Percentiles rank a stretch among this genome's conserved stretches.
phyloP scores from a whole-genome alignment of 2,329 filamentous ascomycete genomes.

The Pleoardoris graminearum region DNA sequence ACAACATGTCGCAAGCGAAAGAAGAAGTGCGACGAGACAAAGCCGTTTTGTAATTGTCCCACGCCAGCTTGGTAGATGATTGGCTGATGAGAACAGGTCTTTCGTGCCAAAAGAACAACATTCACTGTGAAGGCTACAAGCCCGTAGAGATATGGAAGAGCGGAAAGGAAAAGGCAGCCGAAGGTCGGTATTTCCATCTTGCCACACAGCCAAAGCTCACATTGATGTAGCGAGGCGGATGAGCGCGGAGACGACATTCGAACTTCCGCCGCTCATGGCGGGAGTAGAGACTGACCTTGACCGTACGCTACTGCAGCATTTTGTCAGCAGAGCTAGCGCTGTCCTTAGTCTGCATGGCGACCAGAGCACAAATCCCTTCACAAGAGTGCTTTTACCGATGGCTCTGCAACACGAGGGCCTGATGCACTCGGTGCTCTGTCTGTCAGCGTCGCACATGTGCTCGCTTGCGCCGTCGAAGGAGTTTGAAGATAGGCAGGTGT shows the following conservation, averaged over 20 bases:
- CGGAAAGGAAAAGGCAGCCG: constrained; percentile 74
- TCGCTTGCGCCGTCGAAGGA: constrained; percentile 55
- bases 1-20: constrained; percentile 63
- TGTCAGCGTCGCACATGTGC: constrained; percentile 76
- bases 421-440: constrained; percentile 87
- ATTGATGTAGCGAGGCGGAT: constrained; percentile 35
- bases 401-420: constrained; percentile 77
- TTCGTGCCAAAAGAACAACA: constrained; percentile 92
- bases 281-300: constrained; percentile 82
- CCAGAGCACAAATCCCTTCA: constrained; percentile 76
- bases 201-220: constrained; percentile 19
- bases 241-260: constrained; percentile 46
- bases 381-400: constrained; percentile 79
- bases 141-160: constrained; percentile 87
- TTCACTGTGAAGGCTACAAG: constrained; percentile 87
- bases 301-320: constrained; percentile 80
- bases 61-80: neutral
- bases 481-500: constrained; percentile 56
- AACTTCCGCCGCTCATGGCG: constrained; percentile 67
- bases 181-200: constrained; percentile 48
- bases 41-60: constrained; percentile 46
- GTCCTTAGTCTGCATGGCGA: constrained; percentile 82
- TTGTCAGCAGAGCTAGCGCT: constrained; percentile 75
- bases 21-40: constrained; percentile 62
- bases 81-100: constrained; percentile 59